phyloP scores from a whole-genome alignment of 495 filamentous ascomycete genomes.

The Sabuloglossum arenarium region DNA sequence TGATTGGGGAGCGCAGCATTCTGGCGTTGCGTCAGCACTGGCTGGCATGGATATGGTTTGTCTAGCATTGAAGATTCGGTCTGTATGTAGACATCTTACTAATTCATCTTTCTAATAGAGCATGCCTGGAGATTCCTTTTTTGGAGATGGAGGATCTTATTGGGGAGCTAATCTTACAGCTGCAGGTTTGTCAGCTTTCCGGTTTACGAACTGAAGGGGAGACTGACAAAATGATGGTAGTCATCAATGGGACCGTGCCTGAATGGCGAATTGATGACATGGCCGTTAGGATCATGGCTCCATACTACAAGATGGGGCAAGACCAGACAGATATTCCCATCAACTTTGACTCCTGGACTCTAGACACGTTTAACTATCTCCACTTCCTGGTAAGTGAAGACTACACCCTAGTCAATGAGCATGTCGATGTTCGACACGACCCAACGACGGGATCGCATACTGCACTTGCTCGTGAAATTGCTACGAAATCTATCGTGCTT shows the following conservation, averaged over 20 bases:
- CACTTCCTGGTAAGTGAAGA: slow-evolving; percentile 39
- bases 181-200: not conserved
- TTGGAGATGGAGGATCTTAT: slow-evolving; percentile 50
- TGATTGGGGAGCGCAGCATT: slow-evolving; percentile 77
- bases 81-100: not conserved
- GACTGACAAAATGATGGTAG: slow-evolving; percentile 24
- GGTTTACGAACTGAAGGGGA: not conserved
- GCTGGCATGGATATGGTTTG: slow-evolving; percentile 74
- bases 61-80: not conserved
- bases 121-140: slow-evolving; percentile 76
- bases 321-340: slow-evolving; percentile 38
- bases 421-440: slow-evolving; percentile 62
- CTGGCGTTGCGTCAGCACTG: slow-evolving; percentile 53
- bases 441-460: slow-evolving; percentile 25
- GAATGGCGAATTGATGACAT: slow-evolving; percentile 88
- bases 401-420: slow-evolving; percentile 54
- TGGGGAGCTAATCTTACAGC: slow-evolving; percentile 73
- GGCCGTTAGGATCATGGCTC: slow-evolving; percentile 79
- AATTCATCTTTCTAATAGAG: slow-evolving; percentile 13
- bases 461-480: slow-evolving; percentile 48
- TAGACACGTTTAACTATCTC: slow-evolving; percentile 47
- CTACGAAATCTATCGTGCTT: slow-evolving; percentile 59
- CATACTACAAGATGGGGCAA: slow-evolving; percentile 76
- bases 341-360: slow-evolving; percentile 81
- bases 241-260: slow-evolving; percentile 79